phyloP scores from a whole-genome alignment of 1,139 yeast species.

The Nakaseomyces sp. region DNA sequence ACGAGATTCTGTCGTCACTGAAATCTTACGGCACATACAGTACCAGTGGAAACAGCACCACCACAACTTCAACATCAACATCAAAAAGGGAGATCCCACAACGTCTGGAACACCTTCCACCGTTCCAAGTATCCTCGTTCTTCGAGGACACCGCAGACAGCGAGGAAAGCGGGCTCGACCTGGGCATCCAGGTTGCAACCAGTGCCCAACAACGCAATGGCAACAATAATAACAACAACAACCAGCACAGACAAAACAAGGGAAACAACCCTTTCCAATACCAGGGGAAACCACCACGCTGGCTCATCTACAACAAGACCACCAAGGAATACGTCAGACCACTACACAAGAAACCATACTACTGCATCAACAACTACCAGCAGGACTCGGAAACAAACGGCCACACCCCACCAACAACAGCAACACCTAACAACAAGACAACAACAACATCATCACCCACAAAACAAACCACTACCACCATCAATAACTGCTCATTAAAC shows the following conservation, averaged over 20 bases:
- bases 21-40: conserved; percentile 33
- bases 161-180: conserved; percentile 4
- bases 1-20: conserved; percentile 53
- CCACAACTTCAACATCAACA: too few relatives aligned
- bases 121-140: conserved; percentile 30
- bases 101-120: conserved; percentile 23
- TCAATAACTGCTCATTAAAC: conserved; percentile 35
- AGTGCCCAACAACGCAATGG: conserved; percentile 1
- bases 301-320: conserved; percentile 22
- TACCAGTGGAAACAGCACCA: conserved; percentile 5
- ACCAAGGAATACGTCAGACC: conserved; percentile 13
- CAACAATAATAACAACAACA: background rate
- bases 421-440: background rate
- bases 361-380: conserved; percentile 24
- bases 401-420: too few relatives aligned
- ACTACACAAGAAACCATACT: conserved; percentile 23
- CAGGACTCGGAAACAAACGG: conserved; percentile 12
- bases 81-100: conserved; percentile 20
- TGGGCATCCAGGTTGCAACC: conserved; percentile 13
- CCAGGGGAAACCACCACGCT: conserved; percentile 8
- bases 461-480: conserved; percentile 9
- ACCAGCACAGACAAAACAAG: conserved; percentile 4
- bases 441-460: background rate
- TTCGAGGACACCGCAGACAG: conserved; percentile 8
- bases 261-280: background rate